These are phyloP conservation scores for Aspergillus sclerotioniger DNA, from an alignment of 495 filamentous ascomycete species.

Conservation along the genomic window DNA sequence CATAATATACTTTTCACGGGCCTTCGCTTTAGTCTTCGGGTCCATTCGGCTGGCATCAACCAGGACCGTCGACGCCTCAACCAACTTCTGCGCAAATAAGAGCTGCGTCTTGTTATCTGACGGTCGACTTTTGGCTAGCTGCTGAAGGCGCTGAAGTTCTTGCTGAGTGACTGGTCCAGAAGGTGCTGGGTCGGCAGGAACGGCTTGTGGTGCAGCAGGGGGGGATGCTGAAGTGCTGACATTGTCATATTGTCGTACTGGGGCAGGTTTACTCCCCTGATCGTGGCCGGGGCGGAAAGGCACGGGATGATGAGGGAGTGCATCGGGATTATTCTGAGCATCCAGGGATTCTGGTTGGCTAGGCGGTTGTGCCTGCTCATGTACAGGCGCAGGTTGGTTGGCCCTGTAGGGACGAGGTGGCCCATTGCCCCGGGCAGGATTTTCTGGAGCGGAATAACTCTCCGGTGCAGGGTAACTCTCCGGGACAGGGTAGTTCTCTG, in stretches of 20 bases:
- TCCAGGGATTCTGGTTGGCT: conserved; percentile 18
- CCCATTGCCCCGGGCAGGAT: conserved; percentile 18
- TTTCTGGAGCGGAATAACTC: conserved; percentile 9
- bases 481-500: too few relatives aligned
- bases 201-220: conserved; percentile 31
- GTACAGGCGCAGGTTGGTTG: conserved; percentile 23
- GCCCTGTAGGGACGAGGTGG: conserved; percentile 24
- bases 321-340: conserved; percentile 54
- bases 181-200: conserved; percentile 26
- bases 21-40: conserved; percentile 67
- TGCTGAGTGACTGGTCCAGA: conserved; percentile 65
- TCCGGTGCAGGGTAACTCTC: too few relatives aligned
- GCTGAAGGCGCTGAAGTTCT: conserved; percentile 74
- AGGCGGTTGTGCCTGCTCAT: conserved; percentile 17
- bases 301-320: conserved; percentile 71
- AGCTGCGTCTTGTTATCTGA: conserved; percentile 69
- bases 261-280: conserved; percentile 60
- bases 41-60: conserved; percentile 70
- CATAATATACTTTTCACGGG: conserved; percentile 76
- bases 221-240: conserved; percentile 32
- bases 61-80: conserved; percentile 78
- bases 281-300: conserved; percentile 77
- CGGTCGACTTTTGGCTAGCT: conserved; percentile 64
- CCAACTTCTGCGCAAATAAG: conserved; percentile 75
- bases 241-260: conserved; percentile 69